A percentile compares a stretch with the other conserved stretches of the same genome.
These are phyloP conservation scores for Globisporangium mamillatum DNA, from an alignment of 352 stramenopile species.

Conservation along the genomic window DNA sequence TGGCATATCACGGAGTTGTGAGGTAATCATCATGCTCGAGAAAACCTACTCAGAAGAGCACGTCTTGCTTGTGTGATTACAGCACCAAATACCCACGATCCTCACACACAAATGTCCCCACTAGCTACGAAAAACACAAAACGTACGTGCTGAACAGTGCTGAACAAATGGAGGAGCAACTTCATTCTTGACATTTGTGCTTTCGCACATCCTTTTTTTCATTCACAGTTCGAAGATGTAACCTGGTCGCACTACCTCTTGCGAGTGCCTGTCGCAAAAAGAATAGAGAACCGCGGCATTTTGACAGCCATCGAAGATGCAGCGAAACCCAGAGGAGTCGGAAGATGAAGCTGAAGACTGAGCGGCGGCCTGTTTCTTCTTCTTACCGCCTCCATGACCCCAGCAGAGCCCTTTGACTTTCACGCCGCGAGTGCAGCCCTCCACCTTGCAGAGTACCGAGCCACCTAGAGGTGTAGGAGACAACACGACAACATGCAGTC, in stretches of 20 bases:
- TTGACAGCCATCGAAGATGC: constrained; percentile 6
- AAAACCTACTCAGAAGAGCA: no score
- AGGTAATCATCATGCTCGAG: no score
- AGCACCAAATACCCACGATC: no score
- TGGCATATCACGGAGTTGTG: no score
- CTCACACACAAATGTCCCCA: no score
- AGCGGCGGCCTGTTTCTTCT: background rate
- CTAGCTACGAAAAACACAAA: no score
- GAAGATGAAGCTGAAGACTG: background rate
- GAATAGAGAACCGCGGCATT: background rate
- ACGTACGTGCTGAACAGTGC: no score
- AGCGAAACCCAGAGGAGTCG: background rate
- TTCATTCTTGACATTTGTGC: no score
- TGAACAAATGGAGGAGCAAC: no score
- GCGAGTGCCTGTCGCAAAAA: background rate
- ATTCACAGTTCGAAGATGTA: constrained; percentile 10
- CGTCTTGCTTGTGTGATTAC: no score
- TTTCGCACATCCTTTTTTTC: background rate
- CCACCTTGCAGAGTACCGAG: constrained; percentile 25
- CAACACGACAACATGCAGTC: background rate
- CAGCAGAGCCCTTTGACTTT: constrained; percentile 29
- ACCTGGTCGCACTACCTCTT: background rate
- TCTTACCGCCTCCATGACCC: constrained; percentile 7
- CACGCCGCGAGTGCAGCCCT: constrained; percentile 21
- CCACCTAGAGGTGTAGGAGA: constrained; percentile 14